Conservation (phyloP, 345 rosid species). For the Eucalyptus paniculata region DNA sequence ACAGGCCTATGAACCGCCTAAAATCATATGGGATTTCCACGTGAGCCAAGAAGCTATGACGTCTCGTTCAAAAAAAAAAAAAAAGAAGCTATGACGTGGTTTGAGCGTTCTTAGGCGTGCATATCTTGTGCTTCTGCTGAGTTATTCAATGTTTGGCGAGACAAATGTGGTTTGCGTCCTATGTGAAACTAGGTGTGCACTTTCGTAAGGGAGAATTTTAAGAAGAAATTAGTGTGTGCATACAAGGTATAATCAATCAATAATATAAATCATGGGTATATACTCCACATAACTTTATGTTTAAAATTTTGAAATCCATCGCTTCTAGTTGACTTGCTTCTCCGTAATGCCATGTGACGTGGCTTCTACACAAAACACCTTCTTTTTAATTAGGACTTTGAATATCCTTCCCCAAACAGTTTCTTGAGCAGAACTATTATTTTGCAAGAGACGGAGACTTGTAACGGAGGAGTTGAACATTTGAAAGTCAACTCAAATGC, state of each 20-base stretch:
- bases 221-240: not conserved
- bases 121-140: not conserved
- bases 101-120: not conserved
- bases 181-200: not conserved
- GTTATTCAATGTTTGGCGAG: not conserved
- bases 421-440: not conserved
- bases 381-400: not conserved
- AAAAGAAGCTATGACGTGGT: not conserved
- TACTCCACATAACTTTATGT: not conserved
- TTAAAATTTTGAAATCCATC: not conserved
- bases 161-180: not conserved
- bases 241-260: not conserved
- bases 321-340: not conserved
- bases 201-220: not conserved
- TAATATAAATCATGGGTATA: no score
- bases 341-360: not conserved
- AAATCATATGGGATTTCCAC: not conserved
- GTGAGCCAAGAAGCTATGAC: not conserved
- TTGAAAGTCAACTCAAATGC: not conserved
- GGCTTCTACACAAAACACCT: not conserved
- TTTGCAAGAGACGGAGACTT: not conserved
- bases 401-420: not conserved
- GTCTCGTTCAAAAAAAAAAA: no score
- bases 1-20: not conserved
- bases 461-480: not conserved